phyloP scores from a whole-genome alignment of 371 early-diverging fungal genomes.

The Mucor racemosus region DNA sequence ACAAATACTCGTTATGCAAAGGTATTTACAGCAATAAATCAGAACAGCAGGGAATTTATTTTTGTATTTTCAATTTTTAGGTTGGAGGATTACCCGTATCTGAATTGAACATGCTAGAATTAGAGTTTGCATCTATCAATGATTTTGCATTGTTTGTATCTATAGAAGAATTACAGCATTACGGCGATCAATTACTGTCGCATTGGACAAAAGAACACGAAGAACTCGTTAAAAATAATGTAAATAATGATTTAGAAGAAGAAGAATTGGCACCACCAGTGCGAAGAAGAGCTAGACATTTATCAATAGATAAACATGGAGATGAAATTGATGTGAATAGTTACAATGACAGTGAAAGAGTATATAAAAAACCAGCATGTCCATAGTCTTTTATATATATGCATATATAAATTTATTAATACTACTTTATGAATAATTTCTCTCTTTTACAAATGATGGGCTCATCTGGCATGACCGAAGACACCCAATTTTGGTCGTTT shows the following conservation, averaged over 20 bases:
- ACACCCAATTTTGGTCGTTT: conserved; percentile 79
- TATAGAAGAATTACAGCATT: conserved; percentile 79
- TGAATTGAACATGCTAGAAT: conserved; percentile 88
- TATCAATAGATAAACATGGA: conserved; percentile 30
- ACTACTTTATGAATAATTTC: conserved; percentile 14
- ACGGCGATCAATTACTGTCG: conserved; percentile 70
- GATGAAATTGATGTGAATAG: conserved; percentile 21
- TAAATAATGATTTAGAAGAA: background rate
- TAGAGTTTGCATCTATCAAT: conserved; percentile 78
- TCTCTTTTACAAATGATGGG: conserved; percentile 22
- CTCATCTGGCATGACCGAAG: conserved; percentile 53
- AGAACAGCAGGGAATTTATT: background rate
- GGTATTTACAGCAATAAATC: conserved; percentile 32
- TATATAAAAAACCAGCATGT: conserved; percentile 14
- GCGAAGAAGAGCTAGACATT: conserved; percentile 28
- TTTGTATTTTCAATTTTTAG: conserved; percentile 31
- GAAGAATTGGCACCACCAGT: conserved; percentile 25
- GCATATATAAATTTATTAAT: background rate
- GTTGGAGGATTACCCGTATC: conserved; percentile 91
- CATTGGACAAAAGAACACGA: conserved; percentile 58
- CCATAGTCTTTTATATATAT: conserved; percentile 7
- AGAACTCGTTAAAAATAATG: background rate
- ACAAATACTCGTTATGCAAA: conserved; percentile 90
- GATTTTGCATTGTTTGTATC: conserved; percentile 80
- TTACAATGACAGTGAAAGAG: conserved; percentile 13